Evolutionary conservation across 495 filamentous ascomycete genomes (phyloP).

Genomic region (Penicillium manginii): DNA sequence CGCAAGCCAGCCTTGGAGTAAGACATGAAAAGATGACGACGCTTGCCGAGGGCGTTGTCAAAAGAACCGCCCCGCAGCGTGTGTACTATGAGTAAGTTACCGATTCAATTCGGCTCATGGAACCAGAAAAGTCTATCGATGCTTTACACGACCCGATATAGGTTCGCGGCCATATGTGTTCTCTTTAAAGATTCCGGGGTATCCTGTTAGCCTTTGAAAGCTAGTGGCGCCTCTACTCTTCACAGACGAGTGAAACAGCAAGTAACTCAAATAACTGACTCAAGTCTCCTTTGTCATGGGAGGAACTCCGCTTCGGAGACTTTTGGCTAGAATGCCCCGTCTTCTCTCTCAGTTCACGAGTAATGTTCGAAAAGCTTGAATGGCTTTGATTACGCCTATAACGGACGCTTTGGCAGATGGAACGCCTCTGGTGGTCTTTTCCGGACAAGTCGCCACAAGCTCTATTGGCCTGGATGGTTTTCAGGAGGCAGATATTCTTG

Average conservation of each 20-base stretch:
- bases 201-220: neutral
- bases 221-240: neutral
- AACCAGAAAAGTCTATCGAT: neutral
- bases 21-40: no score
- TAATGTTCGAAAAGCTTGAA: neutral
- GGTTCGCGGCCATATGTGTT: neutral
- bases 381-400: constrained; percentile 58
- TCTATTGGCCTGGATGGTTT: constrained; percentile 65
- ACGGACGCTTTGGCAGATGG: constrained; percentile 66
- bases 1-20: no score
- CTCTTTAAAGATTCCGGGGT: neutral
- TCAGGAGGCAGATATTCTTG: constrained; percentile 67
- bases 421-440: constrained; percentile 66
- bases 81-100: neutral
- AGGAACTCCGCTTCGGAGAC: neutral
- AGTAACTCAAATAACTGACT: neutral
- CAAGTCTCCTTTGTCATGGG: neutral
- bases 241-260: neutral
- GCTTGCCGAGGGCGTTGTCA: neutral
- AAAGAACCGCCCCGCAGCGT: neutral
- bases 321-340: neutral
- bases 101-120: neutral
- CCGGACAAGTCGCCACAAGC: constrained; percentile 60
- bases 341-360: neutral
- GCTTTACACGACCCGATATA: neutral